These are phyloP conservation scores for Aspergillus pseudoglaucus DNA, from an alignment of 2,329 filamentous ascomycete genomes.

Conservation along the genomic window DNA sequence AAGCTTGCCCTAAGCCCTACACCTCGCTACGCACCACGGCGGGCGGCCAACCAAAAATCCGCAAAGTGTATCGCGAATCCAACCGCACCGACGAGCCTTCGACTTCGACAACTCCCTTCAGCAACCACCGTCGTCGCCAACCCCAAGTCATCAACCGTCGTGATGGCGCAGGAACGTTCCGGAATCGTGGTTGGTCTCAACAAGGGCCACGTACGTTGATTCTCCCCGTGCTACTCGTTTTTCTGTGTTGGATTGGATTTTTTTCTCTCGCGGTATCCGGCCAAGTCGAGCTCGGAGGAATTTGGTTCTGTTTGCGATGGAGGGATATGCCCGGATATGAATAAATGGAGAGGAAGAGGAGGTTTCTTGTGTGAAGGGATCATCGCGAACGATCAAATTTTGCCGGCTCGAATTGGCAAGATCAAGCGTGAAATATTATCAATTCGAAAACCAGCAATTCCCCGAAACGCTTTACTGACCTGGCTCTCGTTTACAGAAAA, in stretches of 20 bases:
- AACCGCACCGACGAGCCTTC: conserved; percentile 17
- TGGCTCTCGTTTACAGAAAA: conserved; percentile 56
- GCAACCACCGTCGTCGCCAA: conserved; percentile 31
- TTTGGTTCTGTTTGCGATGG: conserved; percentile 1
- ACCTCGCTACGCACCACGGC: conserved; percentile 28
- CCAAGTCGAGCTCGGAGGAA: conserved; percentile 12
- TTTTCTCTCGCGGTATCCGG: conserved; percentile 5
- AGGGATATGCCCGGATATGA: neutral
- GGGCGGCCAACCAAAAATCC: conserved; percentile 27
- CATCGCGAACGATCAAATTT: neutral
- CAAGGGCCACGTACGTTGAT: conserved; percentile 58
- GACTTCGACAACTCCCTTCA: conserved; percentile 23
- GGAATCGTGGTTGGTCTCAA: conserved; percentile 57
- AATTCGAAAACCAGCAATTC: neutral
- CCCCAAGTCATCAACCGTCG: conserved; percentile 33
- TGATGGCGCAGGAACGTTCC: conserved; percentile 47
- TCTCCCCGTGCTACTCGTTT: conserved; percentile 7
- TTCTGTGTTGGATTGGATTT: conserved; percentile 4
- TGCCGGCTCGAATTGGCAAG: conserved; percentile 1
- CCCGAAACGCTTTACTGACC: neutral
- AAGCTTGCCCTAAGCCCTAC: conserved; percentile 33
- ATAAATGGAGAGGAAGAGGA: neutral
- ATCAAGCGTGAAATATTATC: too few species aligned
- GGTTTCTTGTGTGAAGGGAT: neutral
- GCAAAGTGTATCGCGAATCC: conserved; percentile 16